Evolutionary conservation across 75 land plant species (phyloP).

Genomic region (Sequoia sempervirens): DNA sequence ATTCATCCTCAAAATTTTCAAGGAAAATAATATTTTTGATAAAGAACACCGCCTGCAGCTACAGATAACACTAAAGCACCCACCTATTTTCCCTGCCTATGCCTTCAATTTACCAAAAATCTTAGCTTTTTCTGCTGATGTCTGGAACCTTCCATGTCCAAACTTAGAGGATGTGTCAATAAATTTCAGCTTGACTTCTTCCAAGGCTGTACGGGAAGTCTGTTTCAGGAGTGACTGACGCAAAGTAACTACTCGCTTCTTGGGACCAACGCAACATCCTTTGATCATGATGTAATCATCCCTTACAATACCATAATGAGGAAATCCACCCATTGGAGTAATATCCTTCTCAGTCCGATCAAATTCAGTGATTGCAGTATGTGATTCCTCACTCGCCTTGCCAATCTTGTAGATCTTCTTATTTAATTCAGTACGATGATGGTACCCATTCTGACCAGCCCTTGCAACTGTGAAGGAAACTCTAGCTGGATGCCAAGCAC

Average conservation of each 20-base stretch:
- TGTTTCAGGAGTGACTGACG: constrained; percentile 54
- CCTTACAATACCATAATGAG: constrained; percentile 51
- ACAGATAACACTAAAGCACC: neutral
- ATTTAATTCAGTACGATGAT: constrained; percentile 58
- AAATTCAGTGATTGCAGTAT: constrained; percentile 33
- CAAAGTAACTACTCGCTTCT: constrained; percentile 52
- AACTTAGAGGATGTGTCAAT: constrained; percentile 62
- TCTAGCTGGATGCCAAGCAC: constrained; percentile 59
- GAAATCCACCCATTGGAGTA: constrained; percentile 59
- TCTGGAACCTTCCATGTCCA: constrained; percentile 61
- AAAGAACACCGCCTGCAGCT: neutral
- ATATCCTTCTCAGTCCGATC: constrained; percentile 52
- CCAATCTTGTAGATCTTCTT: constrained; percentile 63
- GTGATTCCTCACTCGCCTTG: constrained; percentile 36
- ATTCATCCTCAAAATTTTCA: no score
- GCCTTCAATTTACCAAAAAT: constrained; percentile 41
- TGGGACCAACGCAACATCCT: constrained; percentile 47
- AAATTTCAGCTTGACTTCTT: constrained; percentile 65
- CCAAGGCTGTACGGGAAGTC: constrained; percentile 44
- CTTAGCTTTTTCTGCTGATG: constrained; percentile 51
- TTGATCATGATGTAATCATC: constrained; percentile 55
- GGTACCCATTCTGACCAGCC: constrained; percentile 45
- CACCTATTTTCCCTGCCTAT: neutral
- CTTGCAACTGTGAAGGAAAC: constrained; percentile 52
- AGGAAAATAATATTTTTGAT: neutral